Conservation (phyloP, 2,329 filamentous ascomycete species). For the Verticillium nonalfalfae region DNA sequence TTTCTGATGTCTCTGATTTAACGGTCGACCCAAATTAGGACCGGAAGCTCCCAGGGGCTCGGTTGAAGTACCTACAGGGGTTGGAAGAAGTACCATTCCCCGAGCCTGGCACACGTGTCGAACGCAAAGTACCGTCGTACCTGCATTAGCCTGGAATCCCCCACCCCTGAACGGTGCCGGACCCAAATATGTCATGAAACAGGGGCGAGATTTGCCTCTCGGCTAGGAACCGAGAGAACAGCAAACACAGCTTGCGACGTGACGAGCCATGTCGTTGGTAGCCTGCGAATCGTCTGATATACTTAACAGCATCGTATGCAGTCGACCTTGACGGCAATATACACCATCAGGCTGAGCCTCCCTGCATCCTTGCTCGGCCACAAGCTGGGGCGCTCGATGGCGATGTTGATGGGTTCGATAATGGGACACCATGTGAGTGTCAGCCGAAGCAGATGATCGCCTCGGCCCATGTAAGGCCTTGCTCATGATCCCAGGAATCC, state of each 20-base stretch:
- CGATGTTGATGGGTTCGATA: neutral
- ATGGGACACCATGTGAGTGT: neutral
- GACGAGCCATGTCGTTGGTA: neutral
- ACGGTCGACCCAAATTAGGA: neutral
- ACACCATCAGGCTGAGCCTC: neutral
- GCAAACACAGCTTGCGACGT: neutral
- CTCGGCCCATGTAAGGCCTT: neutral
- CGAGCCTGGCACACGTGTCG: neutral
- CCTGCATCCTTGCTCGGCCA: neutral
- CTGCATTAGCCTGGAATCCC: neutral
- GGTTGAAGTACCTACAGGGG: neutral
- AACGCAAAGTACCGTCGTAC: neutral
- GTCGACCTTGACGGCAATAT: neutral
- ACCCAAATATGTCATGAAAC: constrained; percentile 1
- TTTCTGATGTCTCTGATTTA: neutral
- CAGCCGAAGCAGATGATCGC: neutral
- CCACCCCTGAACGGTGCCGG: neutral
- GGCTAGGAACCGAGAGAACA: neutral
- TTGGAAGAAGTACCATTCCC: neutral
- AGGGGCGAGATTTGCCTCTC: constrained; percentile 1
- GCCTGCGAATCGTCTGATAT: neutral
- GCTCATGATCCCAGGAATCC: neutral
- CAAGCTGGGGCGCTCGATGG: neutral
- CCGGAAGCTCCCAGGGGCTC: neutral
- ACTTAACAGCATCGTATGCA: neutral